Conservation (phyloP, 2,329 filamentous ascomycete genomes). For the Tolypocladium guangdongense region DNA sequence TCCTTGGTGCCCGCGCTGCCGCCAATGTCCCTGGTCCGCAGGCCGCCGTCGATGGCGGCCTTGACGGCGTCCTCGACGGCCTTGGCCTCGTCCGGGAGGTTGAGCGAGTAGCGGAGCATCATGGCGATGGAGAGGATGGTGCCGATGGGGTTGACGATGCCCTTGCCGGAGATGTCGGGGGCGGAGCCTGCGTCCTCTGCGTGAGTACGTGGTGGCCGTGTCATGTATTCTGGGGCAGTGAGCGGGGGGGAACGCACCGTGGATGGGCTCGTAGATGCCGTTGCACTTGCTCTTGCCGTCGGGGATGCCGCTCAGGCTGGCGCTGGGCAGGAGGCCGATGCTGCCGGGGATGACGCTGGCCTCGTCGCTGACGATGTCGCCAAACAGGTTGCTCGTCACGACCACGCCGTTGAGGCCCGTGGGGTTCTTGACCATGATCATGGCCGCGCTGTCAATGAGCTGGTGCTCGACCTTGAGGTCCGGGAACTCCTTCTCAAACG, state of each 20-base stretch:
- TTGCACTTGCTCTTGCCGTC: constrained; percentile 78
- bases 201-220: constrained; percentile 1
- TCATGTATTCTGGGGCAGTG: neutral
- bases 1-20: constrained; percentile 61
- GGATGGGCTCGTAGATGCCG: constrained; percentile 96
- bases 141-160: constrained; percentile 75
- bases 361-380: constrained; percentile 93
- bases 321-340: constrained; percentile 78
- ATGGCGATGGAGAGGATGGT: constrained; percentile 88
- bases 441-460: constrained; percentile 91
- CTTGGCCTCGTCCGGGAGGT: constrained; percentile 63
- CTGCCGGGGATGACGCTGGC: constrained; percentile 88
- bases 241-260: constrained; percentile 47
- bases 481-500: constrained; percentile 83
- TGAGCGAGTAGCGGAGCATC: constrained; percentile 91
- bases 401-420: constrained; percentile 79
- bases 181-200: constrained; percentile 53
- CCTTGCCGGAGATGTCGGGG: constrained; percentile 85
- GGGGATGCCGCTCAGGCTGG: constrained; percentile 75
- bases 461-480: constrained; percentile 77
- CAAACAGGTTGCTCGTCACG: constrained; percentile 88
- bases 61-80: constrained; percentile 74
- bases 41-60: constrained; percentile 65
- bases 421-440: constrained; percentile 96
- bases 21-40: constrained; percentile 77